These are phyloP conservation scores for Trichosporon sp. DNA, from an alignment of 1,284 basidiomycete species.

Conservation along the genomic window DNA sequence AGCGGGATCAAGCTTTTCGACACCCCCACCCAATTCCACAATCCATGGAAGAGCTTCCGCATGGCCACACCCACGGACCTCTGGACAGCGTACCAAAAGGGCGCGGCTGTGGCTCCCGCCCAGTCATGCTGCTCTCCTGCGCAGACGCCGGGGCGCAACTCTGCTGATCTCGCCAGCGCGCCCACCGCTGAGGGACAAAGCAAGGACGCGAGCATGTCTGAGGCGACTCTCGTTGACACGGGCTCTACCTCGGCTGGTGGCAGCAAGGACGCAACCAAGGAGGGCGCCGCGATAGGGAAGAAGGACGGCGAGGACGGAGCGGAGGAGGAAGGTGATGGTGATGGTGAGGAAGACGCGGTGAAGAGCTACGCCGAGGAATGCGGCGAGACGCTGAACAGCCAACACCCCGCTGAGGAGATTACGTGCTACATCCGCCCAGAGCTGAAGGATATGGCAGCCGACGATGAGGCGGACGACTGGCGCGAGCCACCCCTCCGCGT, in stretches of 20 bases:
- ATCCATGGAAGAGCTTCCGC: conserved; percentile 56
- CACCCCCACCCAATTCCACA: conserved; percentile 49
- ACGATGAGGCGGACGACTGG: conserved; percentile 52
- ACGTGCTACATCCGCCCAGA: conserved; percentile 42
- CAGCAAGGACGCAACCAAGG: too few species aligned
- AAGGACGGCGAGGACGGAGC: background rate
- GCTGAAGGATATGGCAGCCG: conserved; percentile 39
- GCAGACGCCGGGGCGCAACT: background rate
- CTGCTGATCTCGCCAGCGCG: background rate
- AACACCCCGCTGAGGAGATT: conserved; percentile 23
- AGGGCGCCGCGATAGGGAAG: background rate
- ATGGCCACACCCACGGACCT: conserved; percentile 45
- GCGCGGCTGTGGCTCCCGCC: conserved; percentile 49
- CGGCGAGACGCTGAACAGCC: conserved; percentile 22
- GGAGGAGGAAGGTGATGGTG: conserved; percentile 21
- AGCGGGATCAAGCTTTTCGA: conserved; percentile 18
- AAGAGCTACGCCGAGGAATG: conserved; percentile 17
- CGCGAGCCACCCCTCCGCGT: conserved; percentile 51
- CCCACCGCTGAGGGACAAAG: background rate
- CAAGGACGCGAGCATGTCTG: background rate
- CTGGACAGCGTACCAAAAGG: conserved; percentile 49
- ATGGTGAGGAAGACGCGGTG: conserved; percentile 21
- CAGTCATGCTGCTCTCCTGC: conserved; percentile 22
- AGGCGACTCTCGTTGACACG: background rate
- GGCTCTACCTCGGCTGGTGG: too few species aligned